These are phyloP conservation scores for Eucalyptus albens DNA, from an alignment of 345 rosid genomes.

Conservation along the genomic window DNA sequence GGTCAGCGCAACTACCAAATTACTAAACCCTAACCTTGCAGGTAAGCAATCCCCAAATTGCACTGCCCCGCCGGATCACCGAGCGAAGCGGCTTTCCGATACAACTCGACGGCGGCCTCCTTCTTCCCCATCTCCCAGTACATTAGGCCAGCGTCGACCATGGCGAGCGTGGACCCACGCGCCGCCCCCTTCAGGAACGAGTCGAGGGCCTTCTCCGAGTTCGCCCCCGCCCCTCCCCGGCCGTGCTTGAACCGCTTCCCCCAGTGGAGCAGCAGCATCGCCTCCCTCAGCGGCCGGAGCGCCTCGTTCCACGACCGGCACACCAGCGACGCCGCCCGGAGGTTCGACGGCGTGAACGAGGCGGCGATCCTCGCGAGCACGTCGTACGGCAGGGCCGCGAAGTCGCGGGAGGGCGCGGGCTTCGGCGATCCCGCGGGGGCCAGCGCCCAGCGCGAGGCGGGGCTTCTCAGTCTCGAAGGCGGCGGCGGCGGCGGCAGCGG, in stretches of 20 bases:
- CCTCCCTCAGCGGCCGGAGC: conserved; percentile 75
- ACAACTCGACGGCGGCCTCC: conserved; percentile 42
- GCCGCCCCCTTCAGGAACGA: conserved; percentile 74
- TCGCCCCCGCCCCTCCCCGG: conserved; percentile 44
- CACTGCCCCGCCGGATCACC: conserved; percentile 73
- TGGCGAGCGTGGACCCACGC: conserved; percentile 86
- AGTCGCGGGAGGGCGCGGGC: conserved; percentile 11
- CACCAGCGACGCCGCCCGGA: conserved; percentile 59
- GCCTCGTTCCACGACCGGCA: conserved; percentile 84
- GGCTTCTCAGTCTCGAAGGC: not conserved
- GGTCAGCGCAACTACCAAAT: not conserved
- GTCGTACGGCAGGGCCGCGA: conserved; percentile 66
- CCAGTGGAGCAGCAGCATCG: conserved; percentile 58
- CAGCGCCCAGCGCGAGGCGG: not conserved
- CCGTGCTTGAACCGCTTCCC: conserved; percentile 94
- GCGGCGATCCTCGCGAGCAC: conserved; percentile 51
- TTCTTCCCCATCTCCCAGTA: conserved; percentile 70
- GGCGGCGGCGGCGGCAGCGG: not conserved
- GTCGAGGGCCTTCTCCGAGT: conserved; percentile 67
- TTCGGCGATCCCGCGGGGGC: not conserved
- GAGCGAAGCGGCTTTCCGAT: conserved; percentile 64
- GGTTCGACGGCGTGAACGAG: conserved; percentile 51
- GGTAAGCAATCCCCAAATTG: conserved; percentile 69
- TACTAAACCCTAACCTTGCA: conserved; percentile 41
- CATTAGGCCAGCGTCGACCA: conserved; percentile 93